These are phyloP conservation scores for Phalaenopsis equestris DNA, from an alignment of 106 monocot species.

Conservation along the genomic window DNA sequence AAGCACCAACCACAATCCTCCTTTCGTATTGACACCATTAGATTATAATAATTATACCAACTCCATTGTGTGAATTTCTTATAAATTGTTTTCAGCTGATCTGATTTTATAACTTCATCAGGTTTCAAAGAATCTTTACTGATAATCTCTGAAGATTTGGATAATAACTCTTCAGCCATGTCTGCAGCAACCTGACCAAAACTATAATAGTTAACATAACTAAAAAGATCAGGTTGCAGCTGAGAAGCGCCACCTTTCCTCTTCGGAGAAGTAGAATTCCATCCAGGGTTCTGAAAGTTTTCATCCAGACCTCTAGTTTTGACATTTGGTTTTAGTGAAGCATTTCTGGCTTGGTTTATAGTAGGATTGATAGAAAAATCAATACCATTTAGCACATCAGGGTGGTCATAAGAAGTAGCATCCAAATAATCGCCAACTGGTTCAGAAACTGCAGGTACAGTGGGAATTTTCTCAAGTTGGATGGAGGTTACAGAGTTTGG, in stretches of 20 bases:
- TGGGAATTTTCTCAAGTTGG: background rate
- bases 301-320: conserved; percentile 11
- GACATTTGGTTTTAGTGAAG: conserved; percentile 11
- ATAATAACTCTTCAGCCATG: conserved; percentile 50
- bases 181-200: conserved; percentile 70
- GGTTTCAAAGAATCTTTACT: conserved; percentile 26
- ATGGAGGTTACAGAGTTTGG: conserved; percentile 7
- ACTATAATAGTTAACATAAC: conserved; percentile 69
- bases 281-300: conserved; percentile 1
- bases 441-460: conserved; percentile 10
- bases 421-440: background rate
- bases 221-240: conserved; percentile 33
- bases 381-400: conserved; percentile 8
- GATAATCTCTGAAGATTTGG: conserved; percentile 26
- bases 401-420: conserved; percentile 7
- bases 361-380: conserved; percentile 10
- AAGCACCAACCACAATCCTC: conserved; percentile 97
- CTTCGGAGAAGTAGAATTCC: conserved; percentile 10
- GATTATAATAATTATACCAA: conserved; percentile 41
- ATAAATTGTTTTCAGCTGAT: conserved; percentile 51
- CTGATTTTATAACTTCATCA: conserved; percentile 37
- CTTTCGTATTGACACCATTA: conserved; percentile 32
- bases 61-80: conserved; percentile 26
- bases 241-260: conserved; percentile 13
- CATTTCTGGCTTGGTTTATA: background rate